Conservation (phyloP, 495 filamentous ascomycete genomes). For the Penicillium verhagenii region DNA sequence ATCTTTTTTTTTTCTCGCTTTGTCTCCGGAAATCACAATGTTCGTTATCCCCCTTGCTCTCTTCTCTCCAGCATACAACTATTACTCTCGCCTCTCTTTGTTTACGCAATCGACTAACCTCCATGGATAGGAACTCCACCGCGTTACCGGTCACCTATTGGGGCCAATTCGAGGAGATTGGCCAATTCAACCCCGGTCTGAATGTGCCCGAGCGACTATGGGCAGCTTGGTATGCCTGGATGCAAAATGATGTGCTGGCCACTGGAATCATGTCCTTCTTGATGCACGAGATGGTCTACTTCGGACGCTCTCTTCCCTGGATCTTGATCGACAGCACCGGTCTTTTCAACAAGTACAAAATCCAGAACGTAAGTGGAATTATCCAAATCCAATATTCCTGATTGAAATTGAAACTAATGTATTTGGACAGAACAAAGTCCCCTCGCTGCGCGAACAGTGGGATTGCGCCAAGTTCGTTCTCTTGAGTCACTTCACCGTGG, state of each 20-base stretch:
- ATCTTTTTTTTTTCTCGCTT: background rate
- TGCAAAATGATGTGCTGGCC: conserved; percentile 94
- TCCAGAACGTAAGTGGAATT: conserved; percentile 68
- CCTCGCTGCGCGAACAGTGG: conserved; percentile 88
- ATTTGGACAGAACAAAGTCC: conserved; percentile 73
- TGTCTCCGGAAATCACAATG: background rate
- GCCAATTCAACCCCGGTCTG: conserved; percentile 81
- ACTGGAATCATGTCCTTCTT: conserved; percentile 96
- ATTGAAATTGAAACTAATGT: background rate
- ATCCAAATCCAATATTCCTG: too few species aligned
- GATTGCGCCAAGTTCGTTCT: conserved; percentile 89
- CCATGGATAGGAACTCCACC: conserved; percentile 53
- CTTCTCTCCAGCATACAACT: background rate
- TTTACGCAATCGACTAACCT: background rate
- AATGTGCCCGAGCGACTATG: conserved; percentile 83
- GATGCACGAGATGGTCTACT: conserved; percentile 94
- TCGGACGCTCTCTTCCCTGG: conserved; percentile 89
- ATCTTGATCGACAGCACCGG: conserved; percentile 88
- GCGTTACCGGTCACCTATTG: conserved; percentile 64
- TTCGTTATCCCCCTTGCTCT: background rate
- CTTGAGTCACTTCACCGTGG: conserved; percentile 91
- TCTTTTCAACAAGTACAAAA: conserved; percentile 87
- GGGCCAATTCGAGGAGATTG: conserved; percentile 81
- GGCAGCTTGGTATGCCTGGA: conserved; percentile 97
- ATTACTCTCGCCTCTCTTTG: background rate